Evolutionary conservation across 2,329 filamentous ascomycete genomes (phyloP).

Genomic region (Myriosclerotinia scirpicola): DNA sequence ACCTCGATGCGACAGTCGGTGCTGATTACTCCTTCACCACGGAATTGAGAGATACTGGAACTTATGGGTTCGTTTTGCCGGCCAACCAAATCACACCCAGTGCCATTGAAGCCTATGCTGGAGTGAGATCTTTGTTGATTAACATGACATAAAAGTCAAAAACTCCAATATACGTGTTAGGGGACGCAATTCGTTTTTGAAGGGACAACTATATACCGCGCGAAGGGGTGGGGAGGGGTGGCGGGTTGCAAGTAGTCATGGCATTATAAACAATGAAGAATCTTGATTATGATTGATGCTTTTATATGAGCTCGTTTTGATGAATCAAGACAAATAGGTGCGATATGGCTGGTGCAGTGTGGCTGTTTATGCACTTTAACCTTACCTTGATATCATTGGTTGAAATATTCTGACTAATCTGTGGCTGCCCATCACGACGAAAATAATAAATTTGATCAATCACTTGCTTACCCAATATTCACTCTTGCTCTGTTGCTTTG

Average conservation of each 20-base stretch:
- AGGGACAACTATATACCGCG: background rate
- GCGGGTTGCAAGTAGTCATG: background rate
- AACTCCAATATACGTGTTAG: background rate
- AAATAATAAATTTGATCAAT: background rate
- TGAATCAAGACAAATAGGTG: background rate
- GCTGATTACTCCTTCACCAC: conserved; percentile 45
- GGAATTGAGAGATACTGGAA: conserved; percentile 51
- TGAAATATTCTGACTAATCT: background rate
- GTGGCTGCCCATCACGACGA: background rate
- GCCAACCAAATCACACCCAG: conserved; percentile 49
- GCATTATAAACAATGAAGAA: background rate
- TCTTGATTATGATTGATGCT: background rate
- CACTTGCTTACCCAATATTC: no score
- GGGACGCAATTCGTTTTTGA: no score
- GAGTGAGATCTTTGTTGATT: conserved; percentile 32
- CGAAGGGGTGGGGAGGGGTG: no score
- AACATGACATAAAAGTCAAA: conserved; percentile 29
- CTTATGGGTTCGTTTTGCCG: conserved; percentile 51
- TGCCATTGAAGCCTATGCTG: conserved; percentile 50
- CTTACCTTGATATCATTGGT: background rate
- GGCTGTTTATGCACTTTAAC: no score
- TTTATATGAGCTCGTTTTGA: background rate
- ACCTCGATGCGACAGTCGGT: conserved; percentile 45
- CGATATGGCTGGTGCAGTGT: background rate
- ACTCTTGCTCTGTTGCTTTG: no score